A percentile compares a stretch with the other conserved stretches of the same genome.
phyloP scores from a whole-genome alignment of 768 basidiomycete species.

The Lentinus tigrinus region DNA sequence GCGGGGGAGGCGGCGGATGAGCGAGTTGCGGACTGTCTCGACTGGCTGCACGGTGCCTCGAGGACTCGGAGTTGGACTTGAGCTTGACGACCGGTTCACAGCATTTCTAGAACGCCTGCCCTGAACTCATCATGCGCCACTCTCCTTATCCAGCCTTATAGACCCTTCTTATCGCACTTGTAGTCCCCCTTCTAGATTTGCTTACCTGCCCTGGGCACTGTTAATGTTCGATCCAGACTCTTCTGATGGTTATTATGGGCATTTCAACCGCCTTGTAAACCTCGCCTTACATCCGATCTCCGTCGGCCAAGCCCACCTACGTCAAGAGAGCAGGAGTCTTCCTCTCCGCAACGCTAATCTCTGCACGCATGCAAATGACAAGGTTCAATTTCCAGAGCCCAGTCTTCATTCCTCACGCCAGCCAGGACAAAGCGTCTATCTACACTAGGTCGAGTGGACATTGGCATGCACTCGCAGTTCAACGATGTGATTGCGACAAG shows the following conservation, averaged over 20 bases:
- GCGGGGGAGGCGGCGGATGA: slow-evolving; percentile 17
- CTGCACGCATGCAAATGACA: too few species aligned
- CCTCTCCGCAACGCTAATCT: too few species aligned
- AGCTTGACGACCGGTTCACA: slow-evolving; percentile 25
- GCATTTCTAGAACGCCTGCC: slow-evolving; percentile 23
- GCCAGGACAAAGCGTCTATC: too few species aligned
- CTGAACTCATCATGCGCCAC: slow-evolving; percentile 20
- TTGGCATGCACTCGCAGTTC: too few species aligned
- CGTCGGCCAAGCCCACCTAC: too few species aligned
- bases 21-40: slow-evolving; percentile 20
- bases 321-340: too few species aligned
- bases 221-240: background rate
- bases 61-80: slow-evolving; percentile 19
- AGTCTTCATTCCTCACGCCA: too few species aligned
- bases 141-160: background rate
- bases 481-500: too few species aligned
- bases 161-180: background rate
- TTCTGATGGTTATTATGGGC: background rate
- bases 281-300: too few species aligned
- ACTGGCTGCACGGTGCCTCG: slow-evolving; percentile 18
- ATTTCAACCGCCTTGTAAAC: background rate
- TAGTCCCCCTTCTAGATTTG: background rate
- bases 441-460: too few species aligned
- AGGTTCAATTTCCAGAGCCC: too few species aligned
- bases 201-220: background rate